These are phyloP conservation scores for Stylonectria norvegica DNA, from an alignment of 2,329 filamentous ascomycete species.

Conservation along the genomic window DNA sequence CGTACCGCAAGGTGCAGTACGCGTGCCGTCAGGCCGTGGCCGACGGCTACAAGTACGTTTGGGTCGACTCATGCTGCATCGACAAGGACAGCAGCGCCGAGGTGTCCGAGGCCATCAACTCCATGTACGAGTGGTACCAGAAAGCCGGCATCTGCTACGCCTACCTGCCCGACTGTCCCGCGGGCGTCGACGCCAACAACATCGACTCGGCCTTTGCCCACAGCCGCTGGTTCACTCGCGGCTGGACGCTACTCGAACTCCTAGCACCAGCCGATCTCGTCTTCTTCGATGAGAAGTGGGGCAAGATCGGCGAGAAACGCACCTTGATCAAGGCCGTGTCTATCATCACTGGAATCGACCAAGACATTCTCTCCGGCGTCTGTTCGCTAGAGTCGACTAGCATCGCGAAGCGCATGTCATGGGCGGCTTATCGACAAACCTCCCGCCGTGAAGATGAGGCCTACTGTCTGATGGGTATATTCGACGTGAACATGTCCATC, in stretches of 20 bases:
- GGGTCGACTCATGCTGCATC: conserved; percentile 26
- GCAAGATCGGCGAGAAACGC: background rate
- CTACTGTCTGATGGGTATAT: conserved; percentile 12
- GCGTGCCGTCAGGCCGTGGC: conserved; percentile 10
- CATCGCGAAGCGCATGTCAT: conserved; percentile 11
- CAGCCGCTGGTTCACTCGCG: conserved; percentile 18
- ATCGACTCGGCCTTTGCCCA: conserved; percentile 5
- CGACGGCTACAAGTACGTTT: conserved; percentile 14
- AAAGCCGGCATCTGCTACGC: conserved; percentile 20
- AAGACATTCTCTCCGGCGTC: conserved; percentile 1
- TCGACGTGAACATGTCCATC: conserved; percentile 14
- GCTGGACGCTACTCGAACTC: too few relatives aligned
- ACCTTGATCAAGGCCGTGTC: background rate
- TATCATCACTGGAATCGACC: conserved; percentile 2
- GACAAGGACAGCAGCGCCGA: conserved; percentile 22
- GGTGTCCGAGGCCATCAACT: too few relatives aligned
- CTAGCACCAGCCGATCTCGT: conserved; percentile 3
- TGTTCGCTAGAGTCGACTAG: background rate
- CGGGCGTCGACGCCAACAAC: background rate
- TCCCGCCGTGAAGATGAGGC: conserved; percentile 10
- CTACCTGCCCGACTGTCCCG: conserved; percentile 15
- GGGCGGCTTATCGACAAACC: conserved; percentile 9
- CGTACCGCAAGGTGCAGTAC: conserved; percentile 10
- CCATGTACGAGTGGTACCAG: conserved; percentile 20
- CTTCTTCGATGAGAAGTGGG: conserved; percentile 6